Base-by-base conservation (phyloP, 148 eudicot species). In the Spergularia bocconei region DNA sequence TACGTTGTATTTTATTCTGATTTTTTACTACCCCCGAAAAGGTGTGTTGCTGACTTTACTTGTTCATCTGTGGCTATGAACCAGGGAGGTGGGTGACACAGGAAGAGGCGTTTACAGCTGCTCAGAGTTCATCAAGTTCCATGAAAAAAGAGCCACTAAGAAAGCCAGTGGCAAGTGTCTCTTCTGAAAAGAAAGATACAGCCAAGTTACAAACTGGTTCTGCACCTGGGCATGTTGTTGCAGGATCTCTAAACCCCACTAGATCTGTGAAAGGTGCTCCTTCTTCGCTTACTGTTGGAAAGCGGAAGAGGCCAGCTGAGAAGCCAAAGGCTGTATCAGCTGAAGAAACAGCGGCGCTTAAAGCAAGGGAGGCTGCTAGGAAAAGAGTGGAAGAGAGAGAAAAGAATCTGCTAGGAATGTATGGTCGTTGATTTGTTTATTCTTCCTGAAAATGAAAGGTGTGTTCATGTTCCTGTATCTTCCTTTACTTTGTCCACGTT, bases 291-390 rank as follows among this genome's bases (percentile, higher is more conserved):
- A 64, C 84, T 20, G 79, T 85, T 59, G 87, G 87, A 71, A 91
- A 91, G 87, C 75, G 92, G 65, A 91, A 90, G 84, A 79, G 92
- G 72, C 71, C 74, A 54, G 84, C 62, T 67, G 87, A 80, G 48
- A 75, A 71, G 47, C 62, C 79, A 21, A 84, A 82, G 76, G 70
- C 79, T 6, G 62, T 79, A 12, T 70, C 87, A 20, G 77, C 75
- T 48, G 83, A 76, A 85, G 97, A 95, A 87, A 82, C 85, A 19
- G 93, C 96, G 66, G 98, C 98, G 14, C 84, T 86, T 54, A 92
- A 92, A 85, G 96, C 96, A 38, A 89, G 98, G 85, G 98, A 92
- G 77, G 98, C 98, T 61, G 98, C 98, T 69, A 87, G 91, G 72
- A 92, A 89, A 76, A 88, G 98, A 87, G 92, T 95, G 29, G 93